Evolutionary conservation across 2,329 filamentous ascomycete genomes (phyloP).

Genomic region (Colletotrichum lini): DNA sequence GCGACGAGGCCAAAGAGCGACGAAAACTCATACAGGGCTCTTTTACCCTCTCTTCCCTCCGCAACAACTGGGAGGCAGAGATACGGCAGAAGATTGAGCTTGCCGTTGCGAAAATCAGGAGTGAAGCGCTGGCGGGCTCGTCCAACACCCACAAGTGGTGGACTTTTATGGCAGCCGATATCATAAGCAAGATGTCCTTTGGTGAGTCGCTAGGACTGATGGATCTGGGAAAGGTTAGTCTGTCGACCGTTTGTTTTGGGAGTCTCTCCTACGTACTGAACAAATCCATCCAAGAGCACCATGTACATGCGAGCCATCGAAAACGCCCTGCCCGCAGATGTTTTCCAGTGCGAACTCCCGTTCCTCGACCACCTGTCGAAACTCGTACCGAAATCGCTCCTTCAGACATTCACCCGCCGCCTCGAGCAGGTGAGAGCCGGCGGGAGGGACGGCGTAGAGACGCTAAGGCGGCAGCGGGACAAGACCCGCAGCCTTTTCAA

Average conservation of each 20-base stretch:
- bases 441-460: not conserved
- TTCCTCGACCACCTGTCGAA: not conserved
- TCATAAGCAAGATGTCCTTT: slow-evolving; percentile 68
- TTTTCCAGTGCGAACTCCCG: slow-evolving; percentile 16
- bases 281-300: not conserved
- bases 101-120: slow-evolving; percentile 58
- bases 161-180: slow-evolving; percentile 67
- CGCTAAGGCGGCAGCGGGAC: not conserved
- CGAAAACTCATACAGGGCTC: slow-evolving; percentile 59
- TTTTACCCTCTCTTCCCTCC: slow-evolving; percentile 55
- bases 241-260: too few species aligned
- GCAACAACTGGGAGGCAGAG: slow-evolving; percentile 47
- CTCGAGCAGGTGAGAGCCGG: not conserved
- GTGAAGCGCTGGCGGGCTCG: slow-evolving; percentile 56
- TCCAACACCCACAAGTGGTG: slow-evolving; percentile 69
- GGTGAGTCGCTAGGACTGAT: slow-evolving; percentile 68
- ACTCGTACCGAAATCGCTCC: not conserved
- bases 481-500: slow-evolving; percentile 1
- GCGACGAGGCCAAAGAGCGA: slow-evolving; percentile 1
- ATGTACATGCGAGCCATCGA: slow-evolving; percentile 22
- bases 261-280: too few species aligned
- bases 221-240: slow-evolving; percentile 60
- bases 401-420: slow-evolving; percentile 1
- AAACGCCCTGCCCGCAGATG: not conserved
- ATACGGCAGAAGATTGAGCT: slow-evolving; percentile 54